phyloP scores from a whole-genome alignment of 129 eudicot genomes.

The Arctium minus region DNA sequence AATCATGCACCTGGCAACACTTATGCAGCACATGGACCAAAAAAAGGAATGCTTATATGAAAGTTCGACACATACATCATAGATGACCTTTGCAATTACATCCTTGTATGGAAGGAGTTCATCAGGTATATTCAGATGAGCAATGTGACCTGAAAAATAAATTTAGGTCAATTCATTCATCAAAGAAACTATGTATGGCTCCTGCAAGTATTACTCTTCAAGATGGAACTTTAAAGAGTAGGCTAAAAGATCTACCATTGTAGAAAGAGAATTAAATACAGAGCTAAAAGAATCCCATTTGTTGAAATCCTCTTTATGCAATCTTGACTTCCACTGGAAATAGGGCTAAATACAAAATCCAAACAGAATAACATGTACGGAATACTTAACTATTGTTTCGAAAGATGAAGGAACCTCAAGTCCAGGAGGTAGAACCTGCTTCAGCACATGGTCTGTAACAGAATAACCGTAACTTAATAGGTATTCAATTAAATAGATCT shows the following conservation, averaged over 20 bases:
- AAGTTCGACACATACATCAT: constrained; percentile 61
- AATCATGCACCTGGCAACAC: neutral
- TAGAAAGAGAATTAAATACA: neutral
- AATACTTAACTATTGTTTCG: constrained; percentile 96
- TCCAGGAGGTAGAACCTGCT: constrained; percentile 90
- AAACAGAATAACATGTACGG: constrained; percentile 4
- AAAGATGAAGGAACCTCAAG: constrained; percentile 93
- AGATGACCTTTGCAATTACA: constrained; percentile 88
- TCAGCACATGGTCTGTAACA: constrained; percentile 77
- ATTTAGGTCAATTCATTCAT: constrained; percentile 25
- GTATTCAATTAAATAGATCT: neutral
- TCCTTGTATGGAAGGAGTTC: constrained; percentile 93
- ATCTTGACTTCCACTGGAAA: neutral
- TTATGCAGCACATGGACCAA: neutral
- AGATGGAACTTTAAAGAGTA: neutral
- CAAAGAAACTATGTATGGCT: neutral
- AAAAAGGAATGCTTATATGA: neutral
- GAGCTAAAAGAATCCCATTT: neutral
- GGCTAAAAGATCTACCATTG: neutral
- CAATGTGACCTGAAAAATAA: constrained; percentile 87
- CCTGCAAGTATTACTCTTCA: neutral
- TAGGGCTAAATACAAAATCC: neutral
- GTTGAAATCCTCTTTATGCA: neutral
- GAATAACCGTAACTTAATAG: neutral
- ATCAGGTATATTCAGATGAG: constrained; percentile 87